Conservation (phyloP, 768 basidiomycete species). For the Coprinopsis marcescibilis region DNA sequence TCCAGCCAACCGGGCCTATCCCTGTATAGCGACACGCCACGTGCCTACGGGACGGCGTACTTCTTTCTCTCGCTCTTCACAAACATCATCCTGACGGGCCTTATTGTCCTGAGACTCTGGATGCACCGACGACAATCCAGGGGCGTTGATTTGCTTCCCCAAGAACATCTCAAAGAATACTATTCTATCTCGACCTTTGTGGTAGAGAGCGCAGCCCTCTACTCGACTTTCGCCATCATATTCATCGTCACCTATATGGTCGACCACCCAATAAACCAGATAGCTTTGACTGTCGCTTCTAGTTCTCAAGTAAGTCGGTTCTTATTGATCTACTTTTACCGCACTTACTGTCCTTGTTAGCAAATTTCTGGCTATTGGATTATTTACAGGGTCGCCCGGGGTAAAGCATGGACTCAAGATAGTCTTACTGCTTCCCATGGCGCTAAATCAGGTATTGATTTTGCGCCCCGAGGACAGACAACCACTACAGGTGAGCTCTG, state of each 20-base stretch:
- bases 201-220: conserved; percentile 40
- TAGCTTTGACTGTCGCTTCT: conserved; percentile 31
- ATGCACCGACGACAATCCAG: conserved; percentile 26
- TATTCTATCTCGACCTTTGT: conserved; percentile 31
- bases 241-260: conserved; percentile 37
- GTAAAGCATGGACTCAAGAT: conserved; percentile 34
- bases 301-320: conserved; percentile 27
- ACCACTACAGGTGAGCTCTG: too few species aligned
- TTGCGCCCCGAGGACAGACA: too few species aligned
- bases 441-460: too few species aligned
- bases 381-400: conserved; percentile 41
- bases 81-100: conserved; percentile 36
- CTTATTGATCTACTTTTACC: too few species aligned
- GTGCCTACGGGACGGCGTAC: conserved; percentile 33
- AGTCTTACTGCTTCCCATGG: too few species aligned
- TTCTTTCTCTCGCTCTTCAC: conserved; percentile 33
- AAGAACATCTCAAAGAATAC: conserved; percentile 30
- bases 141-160: conserved; percentile 25
- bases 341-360: conserved; percentile 20
- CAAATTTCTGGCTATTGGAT: conserved; percentile 43
- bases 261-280: conserved; percentile 33
- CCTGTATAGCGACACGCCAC: conserved; percentile 29
- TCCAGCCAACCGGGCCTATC: conserved; percentile 36
- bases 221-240: conserved; percentile 32
- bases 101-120: conserved; percentile 31